Conservation (phyloP, 2,329 filamentous ascomycete genomes). For the Aspergillus sp. region DNA sequence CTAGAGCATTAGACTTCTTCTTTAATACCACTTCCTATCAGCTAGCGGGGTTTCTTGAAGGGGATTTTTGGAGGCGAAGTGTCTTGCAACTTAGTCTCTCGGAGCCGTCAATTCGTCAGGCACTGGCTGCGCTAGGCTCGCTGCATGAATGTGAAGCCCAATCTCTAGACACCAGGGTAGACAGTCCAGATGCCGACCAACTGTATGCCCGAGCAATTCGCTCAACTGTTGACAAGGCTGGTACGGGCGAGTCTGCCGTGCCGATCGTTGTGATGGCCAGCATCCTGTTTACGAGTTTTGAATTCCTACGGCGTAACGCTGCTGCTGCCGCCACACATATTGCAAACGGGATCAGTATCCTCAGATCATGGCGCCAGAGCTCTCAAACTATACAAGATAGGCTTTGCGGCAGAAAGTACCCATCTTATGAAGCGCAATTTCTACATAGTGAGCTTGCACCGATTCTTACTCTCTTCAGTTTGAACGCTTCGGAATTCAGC, state of each 20-base stretch:
- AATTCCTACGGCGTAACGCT: constrained; percentile 39
- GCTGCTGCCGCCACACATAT: constrained; percentile 24
- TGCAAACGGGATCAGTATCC: constrained; percentile 15
- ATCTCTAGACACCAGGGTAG: not conserved
- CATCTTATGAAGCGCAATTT: constrained; percentile 10
- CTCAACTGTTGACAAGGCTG: constrained; percentile 12
- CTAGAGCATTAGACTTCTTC: constrained; percentile 36
- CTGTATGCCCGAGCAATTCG: constrained; percentile 8
- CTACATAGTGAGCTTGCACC: constrained; percentile 21
- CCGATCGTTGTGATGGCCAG: constrained; percentile 52
- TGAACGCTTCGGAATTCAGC: constrained; percentile 11
- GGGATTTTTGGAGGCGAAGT: constrained; percentile 63
- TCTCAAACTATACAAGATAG: not conserved
- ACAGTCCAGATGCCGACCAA: not conserved
- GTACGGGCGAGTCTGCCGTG: constrained; percentile 55
- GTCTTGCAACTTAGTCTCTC: constrained; percentile 65
- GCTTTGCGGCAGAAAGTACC: not conserved
- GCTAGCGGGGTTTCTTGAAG: constrained; percentile 67
- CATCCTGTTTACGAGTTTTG: constrained; percentile 66
- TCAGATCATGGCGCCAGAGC: constrained; percentile 15
- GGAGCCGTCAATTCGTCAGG: constrained; percentile 62
- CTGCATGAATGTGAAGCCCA: constrained; percentile 56
- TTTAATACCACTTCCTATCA: constrained; percentile 61
- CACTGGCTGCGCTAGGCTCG: constrained; percentile 65
- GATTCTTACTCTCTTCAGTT: constrained; percentile 16